A percentile compares a stretch with the other conserved stretches of the same genome.
Evolutionary conservation across 2,329 filamentous ascomycete genomes (phyloP).

Genomic region (Botrytis paeoniae): DNA sequence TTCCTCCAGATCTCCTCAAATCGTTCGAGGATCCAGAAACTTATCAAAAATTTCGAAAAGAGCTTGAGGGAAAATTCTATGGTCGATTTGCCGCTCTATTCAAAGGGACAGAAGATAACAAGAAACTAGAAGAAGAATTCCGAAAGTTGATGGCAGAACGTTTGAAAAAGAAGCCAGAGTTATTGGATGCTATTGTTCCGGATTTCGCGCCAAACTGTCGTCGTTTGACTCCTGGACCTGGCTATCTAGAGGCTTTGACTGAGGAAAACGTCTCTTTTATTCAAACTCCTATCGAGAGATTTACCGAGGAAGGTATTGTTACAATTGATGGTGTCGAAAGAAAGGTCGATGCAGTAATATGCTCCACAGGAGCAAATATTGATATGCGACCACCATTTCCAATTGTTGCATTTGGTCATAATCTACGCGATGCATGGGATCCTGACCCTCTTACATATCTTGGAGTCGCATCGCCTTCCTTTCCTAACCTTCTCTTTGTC

Average conservation of each 20-base stretch:
- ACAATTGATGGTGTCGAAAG: slow-evolving; percentile 55
- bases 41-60: slow-evolving; percentile 59
- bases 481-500: slow-evolving; percentile 66
- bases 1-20: slow-evolving; percentile 51
- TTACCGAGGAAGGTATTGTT: slow-evolving; percentile 59
- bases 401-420: slow-evolving; percentile 52
- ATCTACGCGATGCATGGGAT: slow-evolving; percentile 56
- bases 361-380: slow-evolving; percentile 64
- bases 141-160: slow-evolving; percentile 42
- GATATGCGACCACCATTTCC: slow-evolving; percentile 59
- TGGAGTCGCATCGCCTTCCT: slow-evolving; percentile 59
- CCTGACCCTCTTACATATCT: slow-evolving; percentile 64
- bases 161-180: slow-evolving; percentile 43
- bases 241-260: slow-evolving; percentile 63
- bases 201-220: slow-evolving; percentile 46
- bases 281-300: slow-evolving; percentile 52
- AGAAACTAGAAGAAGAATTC: slow-evolving; percentile 38
- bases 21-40: slow-evolving; percentile 54
- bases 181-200: slow-evolving; percentile 37
- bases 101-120: slow-evolving; percentile 43
- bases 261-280: slow-evolving; percentile 63
- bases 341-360: slow-evolving; percentile 63
- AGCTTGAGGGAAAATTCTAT: slow-evolving; percentile 60
- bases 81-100: slow-evolving; percentile 54
- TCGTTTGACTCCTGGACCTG: slow-evolving; percentile 47